Base-by-base conservation (phyloP, 345 rosid species). In the Eucalyptus fibrosa region DNA sequence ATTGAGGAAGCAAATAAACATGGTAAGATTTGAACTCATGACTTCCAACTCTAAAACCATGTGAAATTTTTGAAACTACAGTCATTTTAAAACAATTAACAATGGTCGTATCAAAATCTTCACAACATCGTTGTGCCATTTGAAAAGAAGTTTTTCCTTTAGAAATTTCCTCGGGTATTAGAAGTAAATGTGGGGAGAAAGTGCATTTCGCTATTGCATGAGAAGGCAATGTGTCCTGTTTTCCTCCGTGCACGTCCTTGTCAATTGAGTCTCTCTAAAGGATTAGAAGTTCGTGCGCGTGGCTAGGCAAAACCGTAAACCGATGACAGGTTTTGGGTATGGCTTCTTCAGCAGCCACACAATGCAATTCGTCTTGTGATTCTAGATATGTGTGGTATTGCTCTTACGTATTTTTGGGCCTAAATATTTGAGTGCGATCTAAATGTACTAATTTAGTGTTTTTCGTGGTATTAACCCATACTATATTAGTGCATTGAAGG, bases 11-110 rank as follows among this genome's bases (percentile, higher is more conserved):
- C 51, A 50, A 50, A 50, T 50, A 2, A 50, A 50, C 51, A 0
- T 50, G 7, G 1, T 50, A 50, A 50, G 17, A 50, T 50, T 50
- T 50, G 51, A 50, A 50, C 51, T 50, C 17, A 50, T 50, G 3
- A 50, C 51, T 0, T 50, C 3, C 17, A 50, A 50, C 3, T 50
- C 51, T 50, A 1, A 50, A 1, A 50, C 0, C 0, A 50, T 1
- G 51, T 14, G 51, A 50, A 17, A 50, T 50, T 50, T 50, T 50
- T 50, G 3, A 50, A 50, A 50, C 2, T 2, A 12, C 15, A 14
- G 1, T 0, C 3, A 50, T 14, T 50, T 50, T 14, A 50, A 1
- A 50, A 50, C 0, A 14, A 50, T 50, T 50, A 50, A 50, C 1
- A 50, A 50, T 14, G 51, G 6, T 50, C 7, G 2, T 50, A 14